phyloP scores from a whole-genome alignment of 2,329 filamentous ascomycete genomes.

The Plenodomus biglobosus region DNA sequence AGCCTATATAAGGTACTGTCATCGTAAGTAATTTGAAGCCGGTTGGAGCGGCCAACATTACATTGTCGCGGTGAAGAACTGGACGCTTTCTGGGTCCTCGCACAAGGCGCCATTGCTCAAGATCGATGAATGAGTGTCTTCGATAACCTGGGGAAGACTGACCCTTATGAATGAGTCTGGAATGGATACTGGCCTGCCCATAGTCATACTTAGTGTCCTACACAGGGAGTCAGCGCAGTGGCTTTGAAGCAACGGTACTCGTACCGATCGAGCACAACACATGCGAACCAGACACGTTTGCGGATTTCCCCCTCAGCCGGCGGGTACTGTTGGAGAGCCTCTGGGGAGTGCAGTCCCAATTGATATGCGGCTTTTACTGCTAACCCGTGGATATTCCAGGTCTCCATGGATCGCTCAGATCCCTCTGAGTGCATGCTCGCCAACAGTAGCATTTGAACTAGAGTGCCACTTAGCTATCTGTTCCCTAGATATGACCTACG shows the following conservation, averaged over 20 bases:
- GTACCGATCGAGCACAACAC: slow-evolving; percentile 51
- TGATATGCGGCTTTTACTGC: slow-evolving; percentile 55
- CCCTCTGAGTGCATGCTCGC: slow-evolving; percentile 57
- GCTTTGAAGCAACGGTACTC: slow-evolving; percentile 1
- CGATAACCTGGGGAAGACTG: slow-evolving; percentile 28
- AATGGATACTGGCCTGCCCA: slow-evolving; percentile 53
- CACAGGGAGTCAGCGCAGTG: not conserved
- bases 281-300: slow-evolving; percentile 55
- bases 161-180: slow-evolving; percentile 49
- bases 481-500: not conserved
- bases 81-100: slow-evolving; percentile 8
- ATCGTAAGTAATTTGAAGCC: not conserved
- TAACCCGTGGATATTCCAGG: slow-evolving; percentile 58
- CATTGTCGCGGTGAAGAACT: slow-evolving; percentile 44
- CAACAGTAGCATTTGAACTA: slow-evolving; percentile 39
- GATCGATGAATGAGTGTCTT: not conserved
- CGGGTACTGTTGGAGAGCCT: slow-evolving; percentile 42
- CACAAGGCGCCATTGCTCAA: not conserved
- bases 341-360: slow-evolving; percentile 54
- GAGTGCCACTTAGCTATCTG: not conserved
- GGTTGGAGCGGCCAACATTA: slow-evolving; percentile 9
- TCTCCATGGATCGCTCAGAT: slow-evolving; percentile 55
- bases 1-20: slow-evolving; percentile 39
- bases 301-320: slow-evolving; percentile 52
- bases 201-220: slow-evolving; percentile 55